phyloP scores from a whole-genome alignment of 1,139 yeast genomes.

The Zygosaccharomyces sapae region DNA sequence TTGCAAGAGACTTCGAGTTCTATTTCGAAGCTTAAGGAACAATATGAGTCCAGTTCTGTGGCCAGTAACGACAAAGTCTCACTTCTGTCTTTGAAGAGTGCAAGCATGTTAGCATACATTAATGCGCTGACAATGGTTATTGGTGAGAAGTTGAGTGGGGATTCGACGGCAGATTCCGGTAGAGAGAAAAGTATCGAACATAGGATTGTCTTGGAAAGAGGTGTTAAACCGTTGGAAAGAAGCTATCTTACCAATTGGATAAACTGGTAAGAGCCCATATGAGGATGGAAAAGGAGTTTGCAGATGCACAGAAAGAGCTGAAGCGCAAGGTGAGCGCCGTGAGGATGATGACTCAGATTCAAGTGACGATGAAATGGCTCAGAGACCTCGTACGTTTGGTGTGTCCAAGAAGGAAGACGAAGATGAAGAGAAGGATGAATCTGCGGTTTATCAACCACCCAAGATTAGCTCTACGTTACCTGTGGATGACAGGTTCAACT shows the following conservation, averaged over 20 bases:
- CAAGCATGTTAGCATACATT: constrained; percentile 71
- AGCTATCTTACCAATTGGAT: constrained; percentile 81
- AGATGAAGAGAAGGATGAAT: constrained; percentile 24
- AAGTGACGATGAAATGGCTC: constrained; percentile 44
- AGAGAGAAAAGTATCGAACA: constrained; percentile 61
- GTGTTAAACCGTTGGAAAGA: constrained; percentile 88
- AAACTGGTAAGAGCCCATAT: constrained; percentile 77
- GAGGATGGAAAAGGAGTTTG: constrained; percentile 53
- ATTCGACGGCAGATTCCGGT: constrained; percentile 35
- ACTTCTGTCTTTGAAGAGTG: constrained; percentile 70
- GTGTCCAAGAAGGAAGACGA: constrained; percentile 24
- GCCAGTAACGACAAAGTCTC: constrained; percentile 57
- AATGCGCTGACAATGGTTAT: constrained; percentile 61
- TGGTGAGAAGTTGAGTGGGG: constrained; percentile 38
- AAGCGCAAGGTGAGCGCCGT: constrained; percentile 37
- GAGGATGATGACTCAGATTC: constrained; percentile 38
- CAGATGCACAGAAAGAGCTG: constrained; percentile 37
- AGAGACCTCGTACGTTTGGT: constrained; percentile 53
- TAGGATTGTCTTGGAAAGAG: constrained; percentile 82
- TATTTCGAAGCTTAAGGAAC: constrained; percentile 20
- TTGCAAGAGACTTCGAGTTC: constrained; percentile 29
- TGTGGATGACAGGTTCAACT: constrained; percentile 38
- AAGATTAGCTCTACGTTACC: constrained; percentile 81
- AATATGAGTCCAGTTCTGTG: constrained; percentile 16
- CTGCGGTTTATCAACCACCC: constrained; percentile 78